phyloP scores from a whole-genome alignment of 83 land plant genomes.

The Diphasiastrum complanatum region DNA sequence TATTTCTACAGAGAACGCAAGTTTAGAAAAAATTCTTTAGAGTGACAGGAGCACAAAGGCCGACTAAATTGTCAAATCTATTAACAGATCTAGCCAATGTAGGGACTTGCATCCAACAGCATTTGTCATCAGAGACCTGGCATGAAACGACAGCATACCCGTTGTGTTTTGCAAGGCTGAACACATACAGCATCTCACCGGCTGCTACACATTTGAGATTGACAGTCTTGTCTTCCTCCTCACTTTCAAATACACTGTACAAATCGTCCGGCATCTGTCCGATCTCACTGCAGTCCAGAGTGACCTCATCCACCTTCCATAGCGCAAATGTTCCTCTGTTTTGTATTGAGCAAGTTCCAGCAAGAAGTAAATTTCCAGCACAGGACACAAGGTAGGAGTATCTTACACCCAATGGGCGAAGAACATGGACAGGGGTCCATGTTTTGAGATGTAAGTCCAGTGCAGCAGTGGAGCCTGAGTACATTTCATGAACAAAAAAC shows the following conservation, averaged over 20 bases:
- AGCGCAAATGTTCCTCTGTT: conserved; percentile 5
- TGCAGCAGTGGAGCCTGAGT: conserved; percentile 4
- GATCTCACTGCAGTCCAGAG: background rate
- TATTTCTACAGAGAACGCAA: too few species aligned
- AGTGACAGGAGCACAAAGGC: too few species aligned
- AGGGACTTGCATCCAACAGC: too few species aligned
- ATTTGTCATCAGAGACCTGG: conserved; percentile 1
- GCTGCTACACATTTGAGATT: background rate
- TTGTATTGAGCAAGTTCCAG: conserved; percentile 7
- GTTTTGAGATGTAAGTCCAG: conserved; percentile 1
- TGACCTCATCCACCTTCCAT: conserved; percentile 6
- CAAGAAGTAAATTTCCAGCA: conserved; percentile 3
- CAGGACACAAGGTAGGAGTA: conserved; percentile 13
- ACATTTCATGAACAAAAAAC: conserved; percentile 12
- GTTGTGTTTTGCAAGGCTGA: background rate
- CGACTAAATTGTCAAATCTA: too few species aligned
- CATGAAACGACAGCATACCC: conserved; percentile 10
- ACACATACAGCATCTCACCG: conserved; percentile 12
- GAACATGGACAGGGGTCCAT: conserved; percentile 4
- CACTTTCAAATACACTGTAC: background rate
- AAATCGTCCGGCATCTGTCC: conserved; percentile 9
- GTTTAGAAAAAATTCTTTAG: too few species aligned
- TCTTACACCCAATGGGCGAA: conserved; percentile 2
- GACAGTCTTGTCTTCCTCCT: background rate
- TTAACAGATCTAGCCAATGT: too few species aligned